Evolutionary conservation across 306 rosid genomes (phyloP).

Genomic region (Trifolium fragiferum): DNA sequence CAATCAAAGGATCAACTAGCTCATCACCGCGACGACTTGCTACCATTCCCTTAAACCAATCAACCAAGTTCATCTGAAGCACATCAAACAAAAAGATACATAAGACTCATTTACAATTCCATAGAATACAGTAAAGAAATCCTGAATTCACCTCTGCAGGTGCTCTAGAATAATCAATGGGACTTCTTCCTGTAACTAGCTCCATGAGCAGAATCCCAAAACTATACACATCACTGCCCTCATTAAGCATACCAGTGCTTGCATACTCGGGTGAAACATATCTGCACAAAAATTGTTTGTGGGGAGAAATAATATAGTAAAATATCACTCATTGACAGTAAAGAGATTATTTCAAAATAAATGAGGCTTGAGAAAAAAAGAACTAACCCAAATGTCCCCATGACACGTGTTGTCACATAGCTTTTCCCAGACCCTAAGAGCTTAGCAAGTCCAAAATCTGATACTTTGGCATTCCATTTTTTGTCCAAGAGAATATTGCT

Average conservation of each 20-base stretch:
- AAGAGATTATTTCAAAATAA: conserved; percentile 14
- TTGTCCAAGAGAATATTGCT: conserved; percentile 94
- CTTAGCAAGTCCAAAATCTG: conserved; percentile 98
- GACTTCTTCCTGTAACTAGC: conserved; percentile 96
- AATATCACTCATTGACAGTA: not conserved
- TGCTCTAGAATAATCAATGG: conserved; percentile 89
- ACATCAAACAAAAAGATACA: conserved; percentile 33
- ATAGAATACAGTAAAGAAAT: conserved; percentile 38
- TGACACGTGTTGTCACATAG: conserved; percentile 93
- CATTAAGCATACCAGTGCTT: conserved; percentile 98
- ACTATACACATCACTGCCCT: conserved; percentile 91
- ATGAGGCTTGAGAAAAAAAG: conserved; percentile 21
- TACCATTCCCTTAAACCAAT: conserved; percentile 97
- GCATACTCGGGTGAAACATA: conserved; percentile 99
- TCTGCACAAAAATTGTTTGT: conserved; percentile 51
- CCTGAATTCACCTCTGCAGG: conserved; percentile 79
- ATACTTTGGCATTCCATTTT: conserved; percentile 89
- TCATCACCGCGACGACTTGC: conserved; percentile 85
- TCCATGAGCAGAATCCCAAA: conserved; percentile 97
- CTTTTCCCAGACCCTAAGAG: conserved; percentile 81
- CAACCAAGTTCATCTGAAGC: conserved; percentile 93
- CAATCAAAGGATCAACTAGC: conserved; percentile 79
- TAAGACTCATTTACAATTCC: conserved; percentile 25
- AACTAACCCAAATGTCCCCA: conserved; percentile 99
- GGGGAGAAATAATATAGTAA: conserved; percentile 1